Base-by-base conservation (phyloP, 2,329 filamentous ascomycete genomes). In the Colletotrichum sp. region DNA sequence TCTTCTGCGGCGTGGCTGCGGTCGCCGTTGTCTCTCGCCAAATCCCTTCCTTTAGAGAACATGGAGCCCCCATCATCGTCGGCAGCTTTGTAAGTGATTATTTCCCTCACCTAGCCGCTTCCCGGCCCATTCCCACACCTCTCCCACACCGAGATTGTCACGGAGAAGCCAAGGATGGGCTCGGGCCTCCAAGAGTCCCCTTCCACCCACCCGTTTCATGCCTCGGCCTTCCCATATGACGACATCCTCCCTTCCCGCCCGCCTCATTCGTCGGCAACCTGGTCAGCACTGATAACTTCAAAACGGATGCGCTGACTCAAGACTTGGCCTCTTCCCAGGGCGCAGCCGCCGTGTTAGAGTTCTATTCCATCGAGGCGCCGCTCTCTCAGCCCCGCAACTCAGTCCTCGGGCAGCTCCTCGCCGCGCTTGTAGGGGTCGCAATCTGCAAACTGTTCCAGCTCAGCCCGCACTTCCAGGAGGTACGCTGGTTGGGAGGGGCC, bases 321-420 rank as follows among this genome's bases (percentile, higher is more conserved):
- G 66, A 26, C 24, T 39, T 44, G 16, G 21, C 21, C 28, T 71
- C 8, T 3, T 13, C 24, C 9, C 65, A 94, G 92, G 94, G 94
- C 68, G 94, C 94, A 6, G 92, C 93, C 4, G 94, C 94, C 16
- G 93, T 96, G n/a, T 89, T 96, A 49, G 90, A 94, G 80, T 96
- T 94, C 83, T 92, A 93, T 79, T 89, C 91, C 63, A 93, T 95
- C 79, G 92, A 94, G 66, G 93, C 93, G 0, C 93, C 94, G 1
- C 89, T 96, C 32, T 89, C 94, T 0, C 94, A 96, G 80, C 94
- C 94, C 1, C 92, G 94, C 28, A 95, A 93, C 82, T 89, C 91
- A 57, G 82, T 96, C 16, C 76, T 93, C 8, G 92, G 93, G n/a
- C 94, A 96, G 81, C 71, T 94, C 34, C 82, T 95, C 57, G 88